Percentiles rank a stretch among this genome's conserved stretches.
These are phyloP conservation scores for Pinus tabuliformis DNA, from an alignment of 75 land plant species.

Conservation along the genomic window DNA sequence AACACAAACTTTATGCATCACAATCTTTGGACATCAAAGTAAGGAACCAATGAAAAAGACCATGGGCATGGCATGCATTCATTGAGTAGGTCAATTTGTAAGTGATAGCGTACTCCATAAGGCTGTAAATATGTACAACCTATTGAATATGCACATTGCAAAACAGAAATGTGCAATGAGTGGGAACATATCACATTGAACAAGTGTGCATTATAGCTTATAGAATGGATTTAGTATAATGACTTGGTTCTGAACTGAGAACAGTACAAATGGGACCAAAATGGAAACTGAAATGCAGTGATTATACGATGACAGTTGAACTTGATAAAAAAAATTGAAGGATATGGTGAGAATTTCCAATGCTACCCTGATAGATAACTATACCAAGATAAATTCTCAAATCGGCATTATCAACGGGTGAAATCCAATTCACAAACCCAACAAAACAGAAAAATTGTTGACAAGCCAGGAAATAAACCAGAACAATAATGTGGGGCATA, in stretches of 20 bases:
- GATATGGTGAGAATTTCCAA: too few relatives aligned
- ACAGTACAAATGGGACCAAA: too few relatives aligned
- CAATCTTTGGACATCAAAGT: neutral
- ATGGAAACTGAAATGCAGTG: too few relatives aligned
- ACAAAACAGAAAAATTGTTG: neutral
- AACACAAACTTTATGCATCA: neutral
- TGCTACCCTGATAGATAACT: neutral
- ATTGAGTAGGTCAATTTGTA: neutral
- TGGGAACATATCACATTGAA: neutral
- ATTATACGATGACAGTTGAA: too few relatives aligned
- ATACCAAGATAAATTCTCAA: neutral
- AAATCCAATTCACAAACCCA: neutral
- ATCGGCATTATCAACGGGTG: neutral
- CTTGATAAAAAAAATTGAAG: too few relatives aligned
- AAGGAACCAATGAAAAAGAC: neutral
- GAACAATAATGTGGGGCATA: neutral
- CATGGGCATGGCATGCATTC: neutral
- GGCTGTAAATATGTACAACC: neutral
- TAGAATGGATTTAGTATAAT: neutral
- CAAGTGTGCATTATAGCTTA: neutral
- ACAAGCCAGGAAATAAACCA: too few relatives aligned
- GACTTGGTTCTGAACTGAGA: neutral
- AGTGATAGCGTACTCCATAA: neutral
- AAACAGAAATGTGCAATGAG: neutral
- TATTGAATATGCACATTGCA: neutral